A percentile compares a stretch with the other conserved stretches of the same genome.
Evolutionary conservation across 768 basidiomycete genomes (phyloP).

Genomic region (Russula sp.): DNA sequence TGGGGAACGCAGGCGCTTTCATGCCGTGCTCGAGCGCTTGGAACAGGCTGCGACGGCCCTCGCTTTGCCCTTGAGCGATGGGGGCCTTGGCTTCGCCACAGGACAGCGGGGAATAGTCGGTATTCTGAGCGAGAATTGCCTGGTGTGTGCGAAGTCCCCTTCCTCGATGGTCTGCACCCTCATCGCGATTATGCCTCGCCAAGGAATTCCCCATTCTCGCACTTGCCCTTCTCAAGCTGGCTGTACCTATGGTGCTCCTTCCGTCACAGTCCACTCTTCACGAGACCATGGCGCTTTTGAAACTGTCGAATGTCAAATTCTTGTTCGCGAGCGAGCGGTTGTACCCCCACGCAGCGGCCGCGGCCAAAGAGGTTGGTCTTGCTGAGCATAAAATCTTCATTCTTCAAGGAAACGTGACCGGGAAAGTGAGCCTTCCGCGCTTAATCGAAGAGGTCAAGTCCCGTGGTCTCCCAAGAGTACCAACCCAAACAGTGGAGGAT

Average conservation of each 20-base stretch:
- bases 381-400: constrained; percentile 43
- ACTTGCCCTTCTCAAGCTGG: constrained; percentile 43
- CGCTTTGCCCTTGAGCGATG: constrained; percentile 34
- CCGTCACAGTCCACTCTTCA: constrained; percentile 50
- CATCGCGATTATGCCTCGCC: background rate
- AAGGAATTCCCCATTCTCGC: constrained; percentile 53
- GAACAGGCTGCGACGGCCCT: constrained; percentile 52
- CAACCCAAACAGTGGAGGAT: constrained; percentile 40
- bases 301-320: constrained; percentile 42
- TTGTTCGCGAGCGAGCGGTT: constrained; percentile 48
- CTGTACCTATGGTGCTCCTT: constrained; percentile 49
- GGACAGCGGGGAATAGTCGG: constrained; percentile 52
- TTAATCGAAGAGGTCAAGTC: constrained; percentile 38
- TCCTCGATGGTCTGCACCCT: background rate
- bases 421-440: constrained; percentile 40
- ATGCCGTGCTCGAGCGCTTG: constrained; percentile 47
- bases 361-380: constrained; percentile 32
- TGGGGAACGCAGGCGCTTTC: constrained; percentile 40
- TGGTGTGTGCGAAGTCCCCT: constrained; percentile 39
- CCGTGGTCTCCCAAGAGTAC: constrained; percentile 36
- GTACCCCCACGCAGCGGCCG: constrained; percentile 39
- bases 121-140: constrained; percentile 62
- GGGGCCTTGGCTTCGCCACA: constrained; percentile 47
- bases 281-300: constrained; percentile 48
- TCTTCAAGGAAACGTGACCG: constrained; percentile 39